Percentiles rank a stretch among this genome's conserved stretches.
Evolutionary conservation across 768 basidiomycete genomes (phyloP).

Genomic region (Tephrocybe sp.): DNA sequence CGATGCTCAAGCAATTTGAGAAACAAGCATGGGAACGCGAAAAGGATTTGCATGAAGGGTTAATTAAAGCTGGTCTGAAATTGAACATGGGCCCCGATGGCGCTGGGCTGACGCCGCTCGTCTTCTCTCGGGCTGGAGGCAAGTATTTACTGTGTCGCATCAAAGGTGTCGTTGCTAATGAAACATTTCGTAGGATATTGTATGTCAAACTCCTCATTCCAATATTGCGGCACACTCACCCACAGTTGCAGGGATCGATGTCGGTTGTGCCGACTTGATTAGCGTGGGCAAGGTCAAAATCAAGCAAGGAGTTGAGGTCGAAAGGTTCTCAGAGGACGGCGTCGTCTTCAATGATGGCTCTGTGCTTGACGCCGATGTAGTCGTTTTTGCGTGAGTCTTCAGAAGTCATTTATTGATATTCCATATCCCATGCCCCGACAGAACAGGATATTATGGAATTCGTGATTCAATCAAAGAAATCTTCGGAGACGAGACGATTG

Average conservation of each 20-base stretch:
- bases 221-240: background rate
- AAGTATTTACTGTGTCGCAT: conserved; percentile 12
- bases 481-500: conserved; percentile 36
- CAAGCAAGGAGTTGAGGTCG: conserved; percentile 50
- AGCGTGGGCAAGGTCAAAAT: conserved; percentile 56
- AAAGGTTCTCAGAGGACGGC: conserved; percentile 31
- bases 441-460: conserved; percentile 29
- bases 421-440: background rate
- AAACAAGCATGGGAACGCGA: conserved; percentile 26
- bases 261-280: conserved; percentile 52
- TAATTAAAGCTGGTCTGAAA: conserved; percentile 35
- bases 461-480: conserved; percentile 26
- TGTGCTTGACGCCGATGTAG: conserved; percentile 39
- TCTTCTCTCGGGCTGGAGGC: conserved; percentile 34
- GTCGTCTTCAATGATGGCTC: conserved; percentile 39
- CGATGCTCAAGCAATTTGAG: conserved; percentile 16
- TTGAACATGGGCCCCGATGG: conserved; percentile 35
- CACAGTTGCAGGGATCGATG: conserved; percentile 33
- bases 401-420: background rate
- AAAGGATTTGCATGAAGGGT: conserved; percentile 30
- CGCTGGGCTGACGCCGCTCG: conserved; percentile 25
- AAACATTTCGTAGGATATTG: conserved; percentile 11
- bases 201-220: background rate
- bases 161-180: no score
- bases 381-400: conserved; percentile 42